A percentile compares a stretch with the other conserved stretches of the same genome.
Evolutionary conservation across 1,284 basidiomycete genomes (phyloP).

Genomic region (Farysia itapuensis): DNA sequence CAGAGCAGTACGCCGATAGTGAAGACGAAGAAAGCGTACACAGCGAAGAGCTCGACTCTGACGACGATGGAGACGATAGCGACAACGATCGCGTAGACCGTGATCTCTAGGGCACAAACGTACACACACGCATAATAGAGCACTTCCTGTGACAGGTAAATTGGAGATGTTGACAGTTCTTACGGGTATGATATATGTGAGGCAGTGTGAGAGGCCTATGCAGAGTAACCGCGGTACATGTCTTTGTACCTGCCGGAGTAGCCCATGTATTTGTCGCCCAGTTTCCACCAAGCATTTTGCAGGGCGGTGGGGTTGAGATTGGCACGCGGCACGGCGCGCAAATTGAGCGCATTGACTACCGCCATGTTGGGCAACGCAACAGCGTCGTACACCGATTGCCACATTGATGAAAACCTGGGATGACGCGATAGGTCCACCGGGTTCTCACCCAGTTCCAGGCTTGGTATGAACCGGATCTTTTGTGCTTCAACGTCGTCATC

Average conservation of each 20-base stretch:
- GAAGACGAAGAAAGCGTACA: slow-evolving; percentile 21
- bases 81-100: slow-evolving; percentile 31
- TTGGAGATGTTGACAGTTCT: no score
- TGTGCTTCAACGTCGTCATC: neutral
- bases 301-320: slow-evolving; percentile 14
- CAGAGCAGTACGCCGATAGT: neutral
- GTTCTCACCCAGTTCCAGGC: slow-evolving; percentile 10
- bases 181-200: no score
- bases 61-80: slow-evolving; percentile 2
- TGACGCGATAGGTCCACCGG: slow-evolving; percentile 11
- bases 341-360: slow-evolving; percentile 9
- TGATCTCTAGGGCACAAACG: slow-evolving; percentile 16
- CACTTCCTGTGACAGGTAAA: no score
- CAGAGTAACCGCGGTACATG: no score
- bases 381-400: slow-evolving; percentile 3
- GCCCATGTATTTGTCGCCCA: slow-evolving; percentile 14
- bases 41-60: slow-evolving; percentile 23
- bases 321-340: neutral
- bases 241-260: no score
- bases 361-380: slow-evolving; percentile 2
- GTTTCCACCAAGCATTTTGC: slow-evolving; percentile 10
- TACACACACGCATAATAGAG: no score
- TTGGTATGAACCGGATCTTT: neutral
- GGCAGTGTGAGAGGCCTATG: no score
- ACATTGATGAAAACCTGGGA: slow-evolving; percentile 10